A percentile compares a stretch with the other conserved stretches of the same genome.
phyloP scores from a whole-genome alignment of 2,329 filamentous ascomycete genomes.

The Fusarium sacchari region DNA sequence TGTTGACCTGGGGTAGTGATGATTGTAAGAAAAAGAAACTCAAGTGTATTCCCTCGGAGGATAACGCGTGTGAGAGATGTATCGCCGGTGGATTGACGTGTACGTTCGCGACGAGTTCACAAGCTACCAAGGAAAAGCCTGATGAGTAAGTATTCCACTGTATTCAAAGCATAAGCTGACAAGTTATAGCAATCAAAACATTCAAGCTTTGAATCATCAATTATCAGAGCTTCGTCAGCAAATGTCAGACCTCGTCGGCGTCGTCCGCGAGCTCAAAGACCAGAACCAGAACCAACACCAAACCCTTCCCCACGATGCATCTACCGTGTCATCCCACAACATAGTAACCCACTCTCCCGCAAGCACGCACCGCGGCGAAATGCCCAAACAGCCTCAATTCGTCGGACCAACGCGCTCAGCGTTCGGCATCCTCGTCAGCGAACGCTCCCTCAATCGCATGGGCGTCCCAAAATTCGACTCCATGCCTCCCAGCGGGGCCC shows the following conservation, averaged over 20 bases:
- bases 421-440: constrained; percentile 49
- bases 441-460: constrained; percentile 50
- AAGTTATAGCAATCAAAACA: background rate
- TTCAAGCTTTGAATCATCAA: constrained; percentile 43
- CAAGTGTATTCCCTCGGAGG: constrained; percentile 49
- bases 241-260: constrained; percentile 43
- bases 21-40: constrained; percentile 55
- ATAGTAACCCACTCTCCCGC: constrained; percentile 30
- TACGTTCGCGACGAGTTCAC: constrained; percentile 33
- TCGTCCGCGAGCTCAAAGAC: constrained; percentile 42
- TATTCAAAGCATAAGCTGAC: background rate
- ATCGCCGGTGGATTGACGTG: constrained; percentile 42
- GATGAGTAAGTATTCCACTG: constrained; percentile 27
- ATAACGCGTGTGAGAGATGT: constrained; percentile 47
- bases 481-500: constrained; percentile 37
- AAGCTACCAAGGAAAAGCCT: constrained; percentile 31
- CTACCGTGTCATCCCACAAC: constrained; percentile 16
- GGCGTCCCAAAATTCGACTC: constrained; percentile 47
- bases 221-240: constrained; percentile 45
- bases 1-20: constrained; percentile 41
- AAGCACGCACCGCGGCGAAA: constrained; percentile 26
- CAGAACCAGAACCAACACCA: background rate
- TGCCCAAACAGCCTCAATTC: constrained; percentile 49
- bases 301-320: background rate
- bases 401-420: constrained; percentile 51